Evolutionary conservation across 805 yeast species (phyloP), one percentile per base, ranked within the genome.

Genomic region (Metschnikowia orientalis): DNA sequence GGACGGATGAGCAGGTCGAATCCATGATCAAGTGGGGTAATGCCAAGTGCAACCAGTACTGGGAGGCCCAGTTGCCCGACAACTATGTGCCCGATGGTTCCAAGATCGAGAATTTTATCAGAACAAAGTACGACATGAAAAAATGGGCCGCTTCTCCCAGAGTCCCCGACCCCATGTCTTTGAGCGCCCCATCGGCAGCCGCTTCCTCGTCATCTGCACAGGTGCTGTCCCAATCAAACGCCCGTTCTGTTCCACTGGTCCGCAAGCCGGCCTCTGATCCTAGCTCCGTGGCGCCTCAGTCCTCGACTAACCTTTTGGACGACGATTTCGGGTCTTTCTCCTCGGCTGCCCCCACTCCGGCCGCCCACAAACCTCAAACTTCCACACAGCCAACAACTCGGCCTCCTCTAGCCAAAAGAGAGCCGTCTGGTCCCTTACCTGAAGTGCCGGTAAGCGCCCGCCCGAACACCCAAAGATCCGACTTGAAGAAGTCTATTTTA

Each of bases 1-100:
- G 98, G 98, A 84, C 92, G 5, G 95, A 88, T 48, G 95, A 84
- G 51, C 96, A 92, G 56, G 75, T 87, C 18, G 78, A 72, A 40
- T 76, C 75, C 41, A 79, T 92, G 82, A 78, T 86, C 18, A 65
- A 73, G 47, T 85, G 95, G 94, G 95, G 95, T 2, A 90, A 90
- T 53, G 71, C 63, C 26, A 69, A 72, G 54, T 92, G 94, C 17
- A 92, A 92, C 55, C 42, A 57, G 5, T 83, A 70, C 56, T 92
- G 97, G 94, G 98, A 92, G 58, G 72, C 77, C 23, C 76, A 75
- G 48, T 67, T 89, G 40, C 88, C 94, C 2, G 67, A 62, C 10
- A 67, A 63, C 8, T 81, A 89, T 54, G 67, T 76, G 15, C 96
- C 96, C 7, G 88, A 88, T 55, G 86, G 80, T 35, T 63, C 81